phyloP scores from a whole-genome alignment of 169 alveolate genomes.

The Eimeria praecox region DNA sequence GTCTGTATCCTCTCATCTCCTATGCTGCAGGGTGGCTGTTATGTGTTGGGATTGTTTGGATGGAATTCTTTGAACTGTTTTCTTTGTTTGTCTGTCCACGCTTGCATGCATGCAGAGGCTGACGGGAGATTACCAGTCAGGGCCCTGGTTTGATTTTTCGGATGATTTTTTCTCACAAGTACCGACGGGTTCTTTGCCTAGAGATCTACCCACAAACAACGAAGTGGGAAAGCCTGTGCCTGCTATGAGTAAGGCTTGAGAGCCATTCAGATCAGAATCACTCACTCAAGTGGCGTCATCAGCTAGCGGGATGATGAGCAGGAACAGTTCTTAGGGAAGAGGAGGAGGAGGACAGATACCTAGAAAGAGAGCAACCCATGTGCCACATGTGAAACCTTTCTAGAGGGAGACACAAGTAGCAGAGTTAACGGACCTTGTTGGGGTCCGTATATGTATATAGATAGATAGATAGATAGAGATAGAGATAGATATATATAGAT shows the following conservation, averaged over 20 bases:
- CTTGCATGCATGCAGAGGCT: conserved; percentile 2
- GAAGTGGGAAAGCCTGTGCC: conserved; percentile 63
- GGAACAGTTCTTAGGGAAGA: neutral
- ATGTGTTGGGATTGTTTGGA: neutral
- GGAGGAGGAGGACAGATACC: neutral
- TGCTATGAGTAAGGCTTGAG: neutral
- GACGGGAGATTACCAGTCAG: conserved; percentile 18
- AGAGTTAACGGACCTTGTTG: neutral
- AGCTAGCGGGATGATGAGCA: neutral
- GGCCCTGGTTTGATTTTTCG: conserved; percentile 72
- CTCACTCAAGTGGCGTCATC: neutral
- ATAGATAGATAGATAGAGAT: too few species aligned
- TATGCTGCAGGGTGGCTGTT: neutral
- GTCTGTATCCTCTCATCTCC: neutral
- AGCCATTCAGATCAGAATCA: neutral
- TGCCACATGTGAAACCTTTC: too few species aligned
- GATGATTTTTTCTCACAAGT: conserved; percentile 31
- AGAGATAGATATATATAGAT: too few species aligned
- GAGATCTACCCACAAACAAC: conserved; percentile 32
- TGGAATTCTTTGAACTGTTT: neutral
- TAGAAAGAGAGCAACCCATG: too few species aligned
- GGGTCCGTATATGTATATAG: neutral
- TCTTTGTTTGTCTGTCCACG: neutral
- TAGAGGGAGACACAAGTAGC: too few species aligned
- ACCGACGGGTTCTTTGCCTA: neutral